Conservation (phyloP, 345 rosid species). For the Isatis tinctoria region DNA sequence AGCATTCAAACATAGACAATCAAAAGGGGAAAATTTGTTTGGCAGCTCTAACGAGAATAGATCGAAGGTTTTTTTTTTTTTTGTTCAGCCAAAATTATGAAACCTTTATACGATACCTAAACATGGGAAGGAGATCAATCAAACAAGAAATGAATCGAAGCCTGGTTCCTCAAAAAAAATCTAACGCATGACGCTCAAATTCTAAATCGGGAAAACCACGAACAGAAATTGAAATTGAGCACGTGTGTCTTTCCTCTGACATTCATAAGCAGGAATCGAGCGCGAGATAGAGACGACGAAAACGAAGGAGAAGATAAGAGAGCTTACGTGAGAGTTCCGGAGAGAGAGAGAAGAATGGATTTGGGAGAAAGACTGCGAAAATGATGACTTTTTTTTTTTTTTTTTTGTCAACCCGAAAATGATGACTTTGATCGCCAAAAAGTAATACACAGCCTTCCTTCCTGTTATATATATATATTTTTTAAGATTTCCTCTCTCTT, state of each 20-base stretch:
- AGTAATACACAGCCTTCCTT: too few species aligned
- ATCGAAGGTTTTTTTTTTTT: not conserved
- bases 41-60: not conserved
- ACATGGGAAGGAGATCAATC: not conserved
- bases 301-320: constrained; percentile 1
- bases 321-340: constrained; percentile 19
- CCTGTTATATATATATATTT: too few species aligned
- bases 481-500: too few species aligned
- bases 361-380: constrained; percentile 6
- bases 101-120: not conserved
- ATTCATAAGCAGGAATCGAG: not conserved
- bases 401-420: too few species aligned
- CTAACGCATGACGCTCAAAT: not conserved
- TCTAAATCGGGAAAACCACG: not conserved
- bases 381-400: constrained; percentile 8
- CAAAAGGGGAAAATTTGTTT: not conserved
- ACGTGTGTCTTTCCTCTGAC: not conserved
- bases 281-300: not conserved
- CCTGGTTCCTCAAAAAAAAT: not conserved
- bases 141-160: not conserved
- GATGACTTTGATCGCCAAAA: too few species aligned
- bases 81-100: not conserved
- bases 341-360: not conserved
- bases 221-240: not conserved
- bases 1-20: not conserved